These are phyloP conservation scores for Lipomyces spencermartinsiae DNA, from an alignment of 805 yeast genomes.

Conservation along the genomic window DNA sequence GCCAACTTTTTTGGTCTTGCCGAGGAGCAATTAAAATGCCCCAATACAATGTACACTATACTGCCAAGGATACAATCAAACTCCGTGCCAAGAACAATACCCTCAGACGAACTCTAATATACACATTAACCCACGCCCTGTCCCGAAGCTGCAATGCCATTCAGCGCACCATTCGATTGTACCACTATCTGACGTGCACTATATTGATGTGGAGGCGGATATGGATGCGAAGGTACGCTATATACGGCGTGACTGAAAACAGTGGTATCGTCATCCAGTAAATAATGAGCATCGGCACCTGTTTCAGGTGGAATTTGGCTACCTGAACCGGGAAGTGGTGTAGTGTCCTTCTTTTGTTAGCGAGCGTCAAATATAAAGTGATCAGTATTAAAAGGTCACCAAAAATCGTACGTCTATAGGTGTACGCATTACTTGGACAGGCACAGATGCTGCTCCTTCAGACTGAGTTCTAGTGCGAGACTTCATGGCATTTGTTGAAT, in stretches of 20 bases:
- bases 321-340: conserved; percentile 38
- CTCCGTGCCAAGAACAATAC: not conserved
- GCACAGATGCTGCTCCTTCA: not conserved
- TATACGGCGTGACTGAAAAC: conserved; percentile 48
- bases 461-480: not conserved
- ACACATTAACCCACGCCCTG: not conserved
- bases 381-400: conserved; percentile 44
- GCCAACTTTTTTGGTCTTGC: not conserved
- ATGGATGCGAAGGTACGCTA: conserved; percentile 7
- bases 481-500: not conserved
- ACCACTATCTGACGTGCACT: not conserved
- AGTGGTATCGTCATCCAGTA: conserved; percentile 47
- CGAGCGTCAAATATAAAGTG: conserved; percentile 44
- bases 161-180: not conserved
- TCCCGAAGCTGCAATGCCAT: not conserved
- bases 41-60: too few species aligned
- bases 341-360: conserved; percentile 35
- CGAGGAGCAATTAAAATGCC: too few species aligned
- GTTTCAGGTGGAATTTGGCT: conserved; percentile 46
- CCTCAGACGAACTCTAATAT: not conserved
- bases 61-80: not conserved
- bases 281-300: conserved; percentile 43
- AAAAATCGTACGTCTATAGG: conserved; percentile 42
- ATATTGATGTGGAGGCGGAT: not conserved
- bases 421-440: not conserved